Conservation (phyloP, 192 early-diverging fungal species). For the Podila epicladia region DNA sequence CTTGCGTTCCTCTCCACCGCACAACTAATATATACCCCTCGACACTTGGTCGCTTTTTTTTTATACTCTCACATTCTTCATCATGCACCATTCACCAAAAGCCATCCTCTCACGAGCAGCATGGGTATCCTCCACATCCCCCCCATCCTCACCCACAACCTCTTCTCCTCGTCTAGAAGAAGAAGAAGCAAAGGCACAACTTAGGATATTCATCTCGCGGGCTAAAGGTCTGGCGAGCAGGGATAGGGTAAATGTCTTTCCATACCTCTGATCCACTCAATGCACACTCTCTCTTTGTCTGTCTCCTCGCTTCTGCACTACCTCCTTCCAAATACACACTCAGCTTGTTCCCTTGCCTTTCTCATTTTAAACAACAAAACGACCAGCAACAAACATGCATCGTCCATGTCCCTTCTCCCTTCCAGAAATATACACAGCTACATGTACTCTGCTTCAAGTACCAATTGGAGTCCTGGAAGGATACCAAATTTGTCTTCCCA, state of each 20-base stretch:
- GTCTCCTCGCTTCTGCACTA: background rate
- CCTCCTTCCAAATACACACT: too few relatives aligned
- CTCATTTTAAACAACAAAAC: background rate
- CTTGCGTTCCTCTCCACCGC: background rate
- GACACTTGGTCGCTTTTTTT: background rate
- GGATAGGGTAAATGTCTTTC: constrained; percentile 31
- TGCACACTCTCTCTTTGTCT: background rate
- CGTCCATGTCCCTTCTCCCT: background rate
- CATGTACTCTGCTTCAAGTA: background rate
- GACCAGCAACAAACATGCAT: too few relatives aligned
- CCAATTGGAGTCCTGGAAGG: too few relatives aligned
- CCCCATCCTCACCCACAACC: background rate
- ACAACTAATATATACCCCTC: too few relatives aligned
- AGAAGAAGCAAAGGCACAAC: constrained; percentile 10
- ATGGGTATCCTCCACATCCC: constrained; percentile 8
- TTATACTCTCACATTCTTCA: background rate
- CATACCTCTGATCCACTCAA: background rate
- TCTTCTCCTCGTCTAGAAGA: constrained; percentile 11
- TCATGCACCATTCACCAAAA: constrained; percentile 2
- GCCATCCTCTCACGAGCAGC: constrained; percentile 16
- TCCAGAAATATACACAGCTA: background rate
- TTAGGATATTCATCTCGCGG: constrained; percentile 30
- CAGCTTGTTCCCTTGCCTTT: background rate
- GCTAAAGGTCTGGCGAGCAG: constrained; percentile 35
- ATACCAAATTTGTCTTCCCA: too few relatives aligned